These are phyloP conservation scores for Heimioporus sp. DNA, from an alignment of 768 basidiomycete genomes.

Conservation along the genomic window DNA sequence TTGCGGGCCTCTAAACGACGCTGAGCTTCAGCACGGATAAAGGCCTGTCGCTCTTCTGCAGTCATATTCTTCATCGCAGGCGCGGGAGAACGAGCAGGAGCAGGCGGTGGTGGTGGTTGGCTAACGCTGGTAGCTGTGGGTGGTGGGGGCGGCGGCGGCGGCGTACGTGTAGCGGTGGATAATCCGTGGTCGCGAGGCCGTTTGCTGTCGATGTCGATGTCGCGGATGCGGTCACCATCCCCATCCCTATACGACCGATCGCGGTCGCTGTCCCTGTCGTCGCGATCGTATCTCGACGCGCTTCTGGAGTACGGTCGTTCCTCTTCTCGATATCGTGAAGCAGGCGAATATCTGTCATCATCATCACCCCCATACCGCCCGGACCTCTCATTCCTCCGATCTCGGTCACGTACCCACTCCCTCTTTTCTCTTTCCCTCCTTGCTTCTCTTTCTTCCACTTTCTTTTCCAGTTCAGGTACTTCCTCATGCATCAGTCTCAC, in stretches of 20 bases:
- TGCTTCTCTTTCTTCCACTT: slow-evolving; percentile 76
- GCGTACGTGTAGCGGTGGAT: slow-evolving; percentile 40
- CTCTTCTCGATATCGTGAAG: slow-evolving; percentile 37
- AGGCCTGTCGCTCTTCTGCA: slow-evolving; percentile 77
- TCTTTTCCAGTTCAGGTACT: slow-evolving; percentile 86
- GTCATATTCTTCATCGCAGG: slow-evolving; percentile 76
- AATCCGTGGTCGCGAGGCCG: slow-evolving; percentile 36
- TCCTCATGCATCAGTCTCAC: slow-evolving; percentile 84
- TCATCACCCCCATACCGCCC: slow-evolving; percentile 61
- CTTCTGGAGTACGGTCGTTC: slow-evolving; percentile 56
- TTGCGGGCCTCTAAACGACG: slow-evolving; percentile 82
- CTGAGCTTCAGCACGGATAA: slow-evolving; percentile 75
- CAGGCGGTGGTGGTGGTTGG: slow-evolving; percentile 49
- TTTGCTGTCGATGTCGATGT: slow-evolving; percentile 29
- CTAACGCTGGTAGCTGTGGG: slow-evolving; percentile 34
- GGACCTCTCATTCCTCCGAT: slow-evolving; percentile 79
- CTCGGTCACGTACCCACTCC: slow-evolving; percentile 75
- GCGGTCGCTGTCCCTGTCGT: slow-evolving; percentile 38
- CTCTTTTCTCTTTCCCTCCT: slow-evolving; percentile 75
- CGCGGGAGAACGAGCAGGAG: slow-evolving; percentile 56
- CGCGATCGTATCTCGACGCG: slow-evolving; percentile 32
- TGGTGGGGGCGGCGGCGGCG: slow-evolving; percentile 49
- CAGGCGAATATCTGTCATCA: slow-evolving; percentile 30
- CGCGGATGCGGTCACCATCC: slow-evolving; percentile 15
- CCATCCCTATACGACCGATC: slow-evolving; percentile 32